Conservation (phyloP, 352 stramenopile species). For the Globisporangium cylindrosporum region DNA sequence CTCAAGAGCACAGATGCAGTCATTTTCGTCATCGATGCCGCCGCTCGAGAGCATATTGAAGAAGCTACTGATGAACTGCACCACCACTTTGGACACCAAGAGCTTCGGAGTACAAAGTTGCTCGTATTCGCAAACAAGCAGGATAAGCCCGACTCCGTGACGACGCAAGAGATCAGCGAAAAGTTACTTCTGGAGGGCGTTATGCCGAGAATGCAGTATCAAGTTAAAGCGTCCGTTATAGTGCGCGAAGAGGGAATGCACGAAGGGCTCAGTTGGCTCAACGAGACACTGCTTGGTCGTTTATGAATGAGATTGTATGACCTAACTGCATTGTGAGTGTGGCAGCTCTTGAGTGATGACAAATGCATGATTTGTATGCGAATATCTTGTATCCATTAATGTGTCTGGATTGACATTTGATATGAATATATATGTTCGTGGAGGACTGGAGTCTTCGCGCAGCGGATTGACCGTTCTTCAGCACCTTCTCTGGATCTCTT, state of each 20-base stretch:
- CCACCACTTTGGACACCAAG: background rate
- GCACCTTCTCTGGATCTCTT: no score
- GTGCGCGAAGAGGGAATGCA: background rate
- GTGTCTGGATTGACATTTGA: no score
- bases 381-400: no score
- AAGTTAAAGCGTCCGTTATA: background rate
- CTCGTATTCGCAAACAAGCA: conserved; percentile 16
- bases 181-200: background rate
- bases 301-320: no score
- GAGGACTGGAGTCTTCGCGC: no score
- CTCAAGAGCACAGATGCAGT: background rate
- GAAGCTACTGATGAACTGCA: background rate
- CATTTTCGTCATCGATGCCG: background rate
- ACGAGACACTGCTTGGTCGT: no score
- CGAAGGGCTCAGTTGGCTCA: background rate
- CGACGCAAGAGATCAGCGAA: background rate
- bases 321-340: no score
- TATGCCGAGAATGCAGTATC: background rate
- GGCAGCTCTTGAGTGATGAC: no score
- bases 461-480: no score
- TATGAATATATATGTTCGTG: no score
- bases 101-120: background rate
- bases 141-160: conserved; percentile 21
- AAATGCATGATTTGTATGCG: no score
- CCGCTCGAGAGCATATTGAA: background rate